A percentile compares a stretch with the other conserved stretches of the same genome.
Evolutionary conservation across 129 eudicot species (phyloP).

Genomic region (Artemisia annua): DNA sequence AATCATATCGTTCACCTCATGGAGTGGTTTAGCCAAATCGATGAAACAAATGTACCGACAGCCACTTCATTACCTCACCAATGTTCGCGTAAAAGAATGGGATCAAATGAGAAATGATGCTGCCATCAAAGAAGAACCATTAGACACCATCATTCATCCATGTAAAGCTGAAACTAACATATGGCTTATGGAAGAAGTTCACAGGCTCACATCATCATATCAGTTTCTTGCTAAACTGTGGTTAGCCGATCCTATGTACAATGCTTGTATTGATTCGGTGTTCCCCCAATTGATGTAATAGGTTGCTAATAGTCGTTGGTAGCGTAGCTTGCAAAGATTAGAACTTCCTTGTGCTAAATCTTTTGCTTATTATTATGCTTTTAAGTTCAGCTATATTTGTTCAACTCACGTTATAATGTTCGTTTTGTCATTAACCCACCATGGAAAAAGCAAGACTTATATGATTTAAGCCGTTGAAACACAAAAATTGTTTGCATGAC

Average conservation of each 20-base stretch:
- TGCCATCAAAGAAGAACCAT: constrained; percentile 32
- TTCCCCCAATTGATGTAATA: constrained; percentile 32
- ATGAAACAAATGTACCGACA: constrained; percentile 62
- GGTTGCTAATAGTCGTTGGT: neutral
- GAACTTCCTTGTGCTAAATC: neutral
- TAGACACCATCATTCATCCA: constrained; percentile 68
- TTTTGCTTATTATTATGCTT: constrained; percentile 4
- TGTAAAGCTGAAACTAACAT: constrained; percentile 72
- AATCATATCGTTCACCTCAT: constrained; percentile 60
- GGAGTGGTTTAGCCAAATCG: constrained; percentile 62
- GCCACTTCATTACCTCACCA: constrained; percentile 87
- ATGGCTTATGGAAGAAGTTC: constrained; percentile 87
- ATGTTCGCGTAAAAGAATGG: constrained; percentile 56
- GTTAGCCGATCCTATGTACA: constrained; percentile 51
- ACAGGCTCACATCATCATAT: constrained; percentile 57
- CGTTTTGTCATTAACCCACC: neutral
- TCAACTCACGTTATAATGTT: neutral
- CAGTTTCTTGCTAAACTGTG: constrained; percentile 55
- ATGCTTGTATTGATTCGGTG: constrained; percentile 53
- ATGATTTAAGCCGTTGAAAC: neutral
- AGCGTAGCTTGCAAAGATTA: constrained; percentile 29
- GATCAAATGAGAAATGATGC: constrained; percentile 51
- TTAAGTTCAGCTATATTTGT: no score
- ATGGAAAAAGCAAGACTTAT: neutral
- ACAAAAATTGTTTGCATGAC: neutral